Conservation (phyloP, 1,284 basidiomycete genomes). For the Ustilago loliicola region DNA sequence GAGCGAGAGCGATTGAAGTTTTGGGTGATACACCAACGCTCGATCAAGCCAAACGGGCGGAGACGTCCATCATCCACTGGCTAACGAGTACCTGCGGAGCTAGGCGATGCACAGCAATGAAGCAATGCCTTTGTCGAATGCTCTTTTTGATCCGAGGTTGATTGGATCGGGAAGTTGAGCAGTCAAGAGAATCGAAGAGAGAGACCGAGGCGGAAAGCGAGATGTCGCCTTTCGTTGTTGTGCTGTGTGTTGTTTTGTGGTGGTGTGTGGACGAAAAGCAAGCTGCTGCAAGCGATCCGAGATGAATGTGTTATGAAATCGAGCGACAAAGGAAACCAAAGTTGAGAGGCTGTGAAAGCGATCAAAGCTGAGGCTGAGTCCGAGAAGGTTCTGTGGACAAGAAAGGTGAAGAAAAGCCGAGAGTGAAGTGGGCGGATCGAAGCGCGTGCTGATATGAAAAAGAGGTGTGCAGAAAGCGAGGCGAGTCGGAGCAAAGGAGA, state of each 20-base stretch:
- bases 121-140: neutral
- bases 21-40: slow-evolving; percentile 35
- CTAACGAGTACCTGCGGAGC: neutral
- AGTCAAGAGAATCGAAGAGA: neutral
- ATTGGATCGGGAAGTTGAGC: slow-evolving; percentile 2
- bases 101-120: neutral
- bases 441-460: slow-evolving; percentile 3
- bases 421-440: slow-evolving; percentile 1
- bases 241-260: neutral
- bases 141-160: neutral
- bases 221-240: neutral
- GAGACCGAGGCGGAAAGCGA: neutral
- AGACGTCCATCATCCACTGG: slow-evolving; percentile 39
- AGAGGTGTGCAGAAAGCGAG: neutral
- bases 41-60: slow-evolving; percentile 25
- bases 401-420: neutral
- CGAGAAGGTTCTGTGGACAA: neutral
- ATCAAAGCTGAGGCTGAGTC: slow-evolving; percentile 11
- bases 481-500: slow-evolving; percentile 5
- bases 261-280: neutral
- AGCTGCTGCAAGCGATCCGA: neutral
- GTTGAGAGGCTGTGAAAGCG: neutral
- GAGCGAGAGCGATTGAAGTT: slow-evolving; percentile 33
- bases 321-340: neutral
- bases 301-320: slow-evolving; percentile 1